Base-by-base conservation (phyloP, 345 rosid genomes). In the Brassica rapa region DNA sequence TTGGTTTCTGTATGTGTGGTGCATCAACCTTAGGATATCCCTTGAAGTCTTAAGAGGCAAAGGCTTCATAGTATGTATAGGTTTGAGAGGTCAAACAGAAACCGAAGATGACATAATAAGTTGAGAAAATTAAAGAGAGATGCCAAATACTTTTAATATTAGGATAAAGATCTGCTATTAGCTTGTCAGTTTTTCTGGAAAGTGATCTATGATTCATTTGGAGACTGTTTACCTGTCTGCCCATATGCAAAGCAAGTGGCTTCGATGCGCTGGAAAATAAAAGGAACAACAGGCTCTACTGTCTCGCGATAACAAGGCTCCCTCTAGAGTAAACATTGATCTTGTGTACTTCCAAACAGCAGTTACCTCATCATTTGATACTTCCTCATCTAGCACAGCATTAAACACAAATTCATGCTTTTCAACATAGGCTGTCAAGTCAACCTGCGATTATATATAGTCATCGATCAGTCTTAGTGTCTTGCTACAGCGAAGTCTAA, bases 221-320 rank as follows among this genome's bases (percentile, higher is more conserved):
- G 69, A 33, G 11, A 72, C 29, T 71, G 75, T 51, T 81, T 72
- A 94, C 97, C 97, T 84, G 98, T 94, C 81, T 94, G 98, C 68
- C 97, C 97, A 87, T 94, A 89, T 66, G 98, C 97, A 88, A 94
- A 94, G 88, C 97, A 94, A 81, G 98, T 94, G 66, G 97, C 98
- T 84, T 94, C 91, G 53, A 88, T 89, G 55, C 95, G 92, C 72
- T 92, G 97, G 74, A 94, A 94, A 73, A 94, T 92, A 56, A 92
- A 88, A 30, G 98, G 98, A 75, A 94, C 93, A 77, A 94, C 91
- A 62, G 97, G 97, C 91, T 94, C 95, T 82, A 94, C 97, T 0
- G 97, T 94, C 86, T 94, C 97, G 59, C 72, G 87, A 77, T 35
- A 43, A 11, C 4, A 11, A 41, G 49, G 49, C 4, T 41, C 11